These are phyloP conservation scores for Trichosanthes truncata DNA, from an alignment of 306 rosid genomes.

Conservation along the genomic window DNA sequence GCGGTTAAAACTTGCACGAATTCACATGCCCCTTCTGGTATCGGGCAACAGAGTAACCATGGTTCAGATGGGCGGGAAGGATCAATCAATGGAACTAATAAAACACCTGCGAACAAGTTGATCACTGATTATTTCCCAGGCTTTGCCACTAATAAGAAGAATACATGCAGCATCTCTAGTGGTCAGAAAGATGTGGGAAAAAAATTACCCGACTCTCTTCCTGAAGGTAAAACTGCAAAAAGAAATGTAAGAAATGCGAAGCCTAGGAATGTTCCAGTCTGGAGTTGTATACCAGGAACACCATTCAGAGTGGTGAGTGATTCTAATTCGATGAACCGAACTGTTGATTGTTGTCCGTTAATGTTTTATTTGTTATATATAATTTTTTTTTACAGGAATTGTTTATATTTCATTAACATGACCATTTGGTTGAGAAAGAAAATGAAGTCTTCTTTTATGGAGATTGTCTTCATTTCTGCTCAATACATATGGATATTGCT, in stretches of 20 bases:
- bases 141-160: constrained; percentile 39
- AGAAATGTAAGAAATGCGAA: constrained; percentile 30
- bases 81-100: constrained; percentile 28
- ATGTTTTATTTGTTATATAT: neutral
- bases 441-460: constrained; percentile 8
- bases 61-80: constrained; percentile 32
- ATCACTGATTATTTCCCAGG: constrained; percentile 81
- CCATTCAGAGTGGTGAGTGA: constrained; percentile 71
- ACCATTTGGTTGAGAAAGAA: neutral
- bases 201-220: constrained; percentile 22
- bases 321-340: constrained; percentile 1
- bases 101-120: constrained; percentile 53
- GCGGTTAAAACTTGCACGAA: constrained; percentile 22
- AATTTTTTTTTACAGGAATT: neutral
- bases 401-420: neutral
- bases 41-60: constrained; percentile 25
- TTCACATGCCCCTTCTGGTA: constrained; percentile 16
- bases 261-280: constrained; percentile 53
- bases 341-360: neutral
- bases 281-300: constrained; percentile 87
- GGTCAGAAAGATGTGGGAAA: constrained; percentile 26
- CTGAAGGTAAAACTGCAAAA: constrained; percentile 27
- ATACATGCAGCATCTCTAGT: constrained; percentile 23
- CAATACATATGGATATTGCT: neutral
- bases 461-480: neutral